Percentiles rank a stretch among this genome's conserved stretches.
Conservation (phyloP, 495 filamentous ascomycete species). For the Daldinia caldariorum region DNA sequence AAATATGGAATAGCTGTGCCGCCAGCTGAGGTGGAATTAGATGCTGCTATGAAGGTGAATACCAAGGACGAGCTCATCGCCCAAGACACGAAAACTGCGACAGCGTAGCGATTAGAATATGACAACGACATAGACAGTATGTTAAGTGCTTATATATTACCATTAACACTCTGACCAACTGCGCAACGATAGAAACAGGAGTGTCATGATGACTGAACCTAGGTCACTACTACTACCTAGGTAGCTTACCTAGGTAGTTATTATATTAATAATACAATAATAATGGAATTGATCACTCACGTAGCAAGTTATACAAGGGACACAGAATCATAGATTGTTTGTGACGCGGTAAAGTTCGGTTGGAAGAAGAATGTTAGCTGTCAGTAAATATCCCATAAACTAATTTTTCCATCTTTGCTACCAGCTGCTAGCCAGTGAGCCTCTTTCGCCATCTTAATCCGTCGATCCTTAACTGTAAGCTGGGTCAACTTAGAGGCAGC, state of each 20-base stretch:
- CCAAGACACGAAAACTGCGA: conserved; percentile 24
- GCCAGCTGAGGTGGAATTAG: conserved; percentile 49
- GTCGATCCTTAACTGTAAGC: conserved; percentile 67
- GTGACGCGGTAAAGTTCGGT: neutral
- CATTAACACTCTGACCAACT: neutral
- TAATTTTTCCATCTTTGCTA: conserved; percentile 95
- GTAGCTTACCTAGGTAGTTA: too few relatives aligned
- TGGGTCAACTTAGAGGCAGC: conserved; percentile 46
- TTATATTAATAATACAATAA: neutral
- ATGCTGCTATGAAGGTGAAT: conserved; percentile 48
- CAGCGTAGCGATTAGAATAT: conserved; percentile 6
- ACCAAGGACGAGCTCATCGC: conserved; percentile 35
- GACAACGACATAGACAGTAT: neutral
- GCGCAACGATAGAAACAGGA: neutral
- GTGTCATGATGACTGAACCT: neutral
- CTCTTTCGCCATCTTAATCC: conserved; percentile 69
- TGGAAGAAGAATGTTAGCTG: neutral
- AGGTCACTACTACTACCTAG: neutral
- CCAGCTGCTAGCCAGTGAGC: conserved; percentile 92
- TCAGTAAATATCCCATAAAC: conserved; percentile 94
- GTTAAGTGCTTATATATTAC: neutral
- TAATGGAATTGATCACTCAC: neutral
- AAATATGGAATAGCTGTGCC: conserved; percentile 72
- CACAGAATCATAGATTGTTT: neutral
- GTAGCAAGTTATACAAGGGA: neutral